Evolutionary conservation across 306 rosid genomes (phyloP).

Genomic region (Cucumis melo): DNA sequence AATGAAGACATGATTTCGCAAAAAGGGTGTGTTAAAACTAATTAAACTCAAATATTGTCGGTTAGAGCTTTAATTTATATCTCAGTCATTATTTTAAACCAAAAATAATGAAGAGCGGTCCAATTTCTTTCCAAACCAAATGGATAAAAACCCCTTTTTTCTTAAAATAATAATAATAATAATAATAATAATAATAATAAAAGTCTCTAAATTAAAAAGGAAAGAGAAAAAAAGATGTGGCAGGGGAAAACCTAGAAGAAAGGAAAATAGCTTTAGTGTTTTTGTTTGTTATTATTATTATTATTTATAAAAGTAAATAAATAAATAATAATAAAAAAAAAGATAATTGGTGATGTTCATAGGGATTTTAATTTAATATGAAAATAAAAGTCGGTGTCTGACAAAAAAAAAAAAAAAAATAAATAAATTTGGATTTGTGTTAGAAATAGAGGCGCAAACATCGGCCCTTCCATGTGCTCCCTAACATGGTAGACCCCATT

Average conservation of each 20-base stretch:
- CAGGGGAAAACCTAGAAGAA: neutral
- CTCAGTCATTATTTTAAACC: neutral
- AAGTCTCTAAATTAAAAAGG: neutral
- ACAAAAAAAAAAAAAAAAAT: neutral
- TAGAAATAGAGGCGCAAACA: neutral
- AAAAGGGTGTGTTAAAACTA: neutral
- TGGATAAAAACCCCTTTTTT: neutral
- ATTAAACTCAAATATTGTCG: neutral
- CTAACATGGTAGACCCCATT: slow-evolving; percentile 6
- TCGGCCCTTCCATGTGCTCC: slow-evolving; percentile 6
- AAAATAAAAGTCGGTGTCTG: slow-evolving; percentile 8
- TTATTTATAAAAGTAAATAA: too few relatives aligned
- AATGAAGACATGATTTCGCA: too few relatives aligned
- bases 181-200: too few relatives aligned
- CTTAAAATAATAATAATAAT: too few relatives aligned
- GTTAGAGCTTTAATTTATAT: neutral
- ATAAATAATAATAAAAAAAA: neutral
- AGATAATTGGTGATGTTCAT: neutral
- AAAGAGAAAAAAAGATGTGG: neutral
- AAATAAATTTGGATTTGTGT: neutral
- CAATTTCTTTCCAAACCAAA: neutral
- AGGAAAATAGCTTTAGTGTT: neutral
- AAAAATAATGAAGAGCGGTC: neutral
- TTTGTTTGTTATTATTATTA: too few relatives aligned
- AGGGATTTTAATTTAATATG: neutral